A percentile compares a stretch with the other conserved stretches of the same genome.
Conservation (phyloP, 345 rosid genomes). For the Dipteronia dyeriana region DNA sequence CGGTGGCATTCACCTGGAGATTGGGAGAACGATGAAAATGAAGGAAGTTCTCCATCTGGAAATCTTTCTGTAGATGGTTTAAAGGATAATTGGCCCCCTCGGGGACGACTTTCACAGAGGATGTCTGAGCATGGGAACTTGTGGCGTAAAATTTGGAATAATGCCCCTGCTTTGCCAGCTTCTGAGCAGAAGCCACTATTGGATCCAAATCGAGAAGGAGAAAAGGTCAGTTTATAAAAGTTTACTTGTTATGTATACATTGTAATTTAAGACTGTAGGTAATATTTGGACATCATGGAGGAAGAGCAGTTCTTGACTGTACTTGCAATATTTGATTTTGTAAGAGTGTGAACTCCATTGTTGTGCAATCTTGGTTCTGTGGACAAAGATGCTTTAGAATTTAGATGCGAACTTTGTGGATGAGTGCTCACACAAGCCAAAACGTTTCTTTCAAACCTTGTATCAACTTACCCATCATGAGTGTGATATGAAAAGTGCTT, state of each 20-base stretch:
- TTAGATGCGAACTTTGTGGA: not conserved
- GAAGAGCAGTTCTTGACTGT: not conserved
- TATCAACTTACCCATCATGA: not conserved
- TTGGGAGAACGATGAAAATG: conserved; percentile 59
- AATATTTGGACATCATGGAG: not conserved
- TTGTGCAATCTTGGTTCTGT: not conserved
- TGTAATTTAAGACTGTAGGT: not conserved
- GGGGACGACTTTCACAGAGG: conserved; percentile 80
- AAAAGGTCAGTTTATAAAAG: conserved; percentile 57
- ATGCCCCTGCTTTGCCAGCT: conserved; percentile 70
- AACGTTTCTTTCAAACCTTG: no score
- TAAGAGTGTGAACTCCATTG: not conserved
- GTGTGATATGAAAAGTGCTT: no score
- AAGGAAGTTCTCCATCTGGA: conserved; percentile 42
- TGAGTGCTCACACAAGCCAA: not conserved
- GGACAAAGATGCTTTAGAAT: not conserved
- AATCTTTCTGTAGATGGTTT: conserved; percentile 31
- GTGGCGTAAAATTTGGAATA: conserved; percentile 90
- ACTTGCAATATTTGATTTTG: not conserved
- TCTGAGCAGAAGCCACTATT: conserved; percentile 87
- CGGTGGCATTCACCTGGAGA: conserved; percentile 99
- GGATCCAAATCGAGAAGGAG: conserved; percentile 92
- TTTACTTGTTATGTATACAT: not conserved
- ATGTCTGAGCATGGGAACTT: conserved; percentile 92
- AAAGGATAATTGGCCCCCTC: conserved; percentile 83